Base-by-base conservation (phyloP, 2,329 filamentous ascomycete genomes). In the Cordyceps cicadae region DNA sequence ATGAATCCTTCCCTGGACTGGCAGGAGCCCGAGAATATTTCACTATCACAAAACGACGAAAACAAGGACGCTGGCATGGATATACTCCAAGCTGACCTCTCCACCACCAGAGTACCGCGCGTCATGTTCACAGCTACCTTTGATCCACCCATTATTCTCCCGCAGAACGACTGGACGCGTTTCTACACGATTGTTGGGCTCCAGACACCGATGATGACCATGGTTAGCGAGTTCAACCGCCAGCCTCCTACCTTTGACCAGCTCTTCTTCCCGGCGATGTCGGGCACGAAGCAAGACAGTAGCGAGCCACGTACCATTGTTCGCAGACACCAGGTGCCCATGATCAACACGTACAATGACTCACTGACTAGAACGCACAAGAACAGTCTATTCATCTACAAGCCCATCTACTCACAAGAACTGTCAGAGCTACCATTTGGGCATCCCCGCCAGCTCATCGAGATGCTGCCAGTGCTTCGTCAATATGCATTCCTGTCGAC, bases 51-150 rank as follows among this genome's bases (percentile, higher is more conserved):
- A 14, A 75, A 74, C 17, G 71, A 79, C 51, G 75, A 79, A 62
- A 76, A 73, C 63, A 79, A 75, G 67, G 75, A 83, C 61, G 76
- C 79, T 8, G 70, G 68, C 11, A 83, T 86, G 73, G 78, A 81
- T 49, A 72, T 83, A 54, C 75, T 85, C 39, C 77, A 80, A n/a
- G 71, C 76, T 62, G 66, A 74, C 63, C 69, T 73, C 50, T 70
- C 76, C 19, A 76, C 71, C 2, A 76, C 78, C 1, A 84, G 84
- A 63, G 77, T 88, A 5, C 87, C 88, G 4, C 84, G 90, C 57
- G 85, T 90, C 62, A 84, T 87, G 65, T 94, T 94, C 71, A 82
- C 87, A 49, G 89, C 88, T 2, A 84, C 82, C 12, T 86, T 94
- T 57, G 84, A 90, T 60, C 90, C 90, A 1, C 88, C 90, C 0